Evolutionary conservation across 2,329 filamentous ascomycete species (phyloP), one percentile per base, ranked within the genome.

Genomic region (Chaetothyriales sp.): DNA sequence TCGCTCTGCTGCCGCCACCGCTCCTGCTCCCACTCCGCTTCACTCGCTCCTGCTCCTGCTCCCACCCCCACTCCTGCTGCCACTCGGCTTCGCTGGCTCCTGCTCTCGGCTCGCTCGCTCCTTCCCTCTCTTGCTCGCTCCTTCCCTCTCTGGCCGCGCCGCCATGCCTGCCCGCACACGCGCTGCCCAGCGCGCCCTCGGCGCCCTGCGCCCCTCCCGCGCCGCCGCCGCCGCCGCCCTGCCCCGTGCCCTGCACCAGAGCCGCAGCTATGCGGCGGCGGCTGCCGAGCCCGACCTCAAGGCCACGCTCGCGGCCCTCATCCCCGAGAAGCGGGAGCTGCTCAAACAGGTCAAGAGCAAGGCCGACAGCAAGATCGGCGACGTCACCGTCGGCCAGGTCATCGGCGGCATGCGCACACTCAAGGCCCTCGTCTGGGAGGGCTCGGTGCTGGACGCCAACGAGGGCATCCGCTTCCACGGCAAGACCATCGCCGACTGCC

Each of bases 391-490:
- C 46, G 86, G 90, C 70, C 95, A 92, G 71, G 87, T 87, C 19
- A 81, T 97, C 61, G 92, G 92, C 62, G 92, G 92, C 64, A 97
- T 97, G 92, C 86, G 89, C 73, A 90, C 90, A 43, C 80, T 98
- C 61, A 95, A 95, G 73, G 86, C 89, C 61, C 95, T 98, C 89
- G 80, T 98, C 51, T 98, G 92, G 92, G 92, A 98, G 71, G 92
- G 92, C 46, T 95, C 89, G 9, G 90, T 97, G 20, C 82, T 98
- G 48, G 92, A 98, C 66, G 85, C 92, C 61, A 85, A 98, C 65
- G 89, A 97, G 73, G 92, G 92, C 54, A 98, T 98, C 67, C 86
- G 90, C 58, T 98, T 98, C 77, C 92, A 97, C 69, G 92, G 92
- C 67, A 85, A 85, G 64, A 95, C 89, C 58, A 98, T 98, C 76